phyloP scores from a whole-genome alignment of 148 eudicot species.

The Heliamphora exappendiculata region DNA sequence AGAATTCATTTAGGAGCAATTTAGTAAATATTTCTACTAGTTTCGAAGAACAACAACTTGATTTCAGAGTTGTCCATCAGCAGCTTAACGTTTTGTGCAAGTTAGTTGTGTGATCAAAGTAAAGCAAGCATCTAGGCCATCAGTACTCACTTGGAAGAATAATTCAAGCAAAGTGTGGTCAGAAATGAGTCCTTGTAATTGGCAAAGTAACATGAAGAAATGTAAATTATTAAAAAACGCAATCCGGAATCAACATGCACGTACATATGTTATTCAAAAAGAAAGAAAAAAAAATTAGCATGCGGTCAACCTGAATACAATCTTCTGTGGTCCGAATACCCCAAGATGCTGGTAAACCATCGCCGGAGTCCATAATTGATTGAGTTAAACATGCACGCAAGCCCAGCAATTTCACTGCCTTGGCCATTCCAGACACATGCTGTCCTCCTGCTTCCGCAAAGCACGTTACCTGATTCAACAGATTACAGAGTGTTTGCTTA shows the following conservation, averaged over 20 bases:
- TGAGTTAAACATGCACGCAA: constrained; percentile 77
- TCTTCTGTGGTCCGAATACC: constrained; percentile 42
- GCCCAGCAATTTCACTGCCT: constrained; percentile 71
- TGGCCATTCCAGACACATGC: constrained; percentile 79
- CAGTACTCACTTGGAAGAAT: not conserved
- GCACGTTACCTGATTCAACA: constrained; percentile 64
- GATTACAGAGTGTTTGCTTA: too few species aligned
- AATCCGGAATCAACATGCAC: not conserved
- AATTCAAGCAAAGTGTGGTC: not conserved
- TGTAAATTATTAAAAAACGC: not conserved
- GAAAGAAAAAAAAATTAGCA: too few species aligned
- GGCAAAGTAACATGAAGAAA: not conserved
- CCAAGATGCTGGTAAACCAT: constrained; percentile 82
- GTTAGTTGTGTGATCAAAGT: not conserved
- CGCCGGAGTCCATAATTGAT: constrained; percentile 83
- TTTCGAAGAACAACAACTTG: not conserved
- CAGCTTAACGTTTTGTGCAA: not conserved
- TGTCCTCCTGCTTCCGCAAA: constrained; percentile 98
- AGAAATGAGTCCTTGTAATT: not conserved
- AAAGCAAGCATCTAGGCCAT: not conserved
- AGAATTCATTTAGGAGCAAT: not conserved
- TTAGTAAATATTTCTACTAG: not conserved
- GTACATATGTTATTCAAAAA: not conserved
- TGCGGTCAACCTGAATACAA: constrained; percentile 65
- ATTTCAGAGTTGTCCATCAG: not conserved